Percentiles rank a stretch among this genome's conserved stretches.
Conservation (phyloP, 2,329 filamentous ascomycete species). For the Ophiognomonia clavigignenti-juglandacearum region DNA sequence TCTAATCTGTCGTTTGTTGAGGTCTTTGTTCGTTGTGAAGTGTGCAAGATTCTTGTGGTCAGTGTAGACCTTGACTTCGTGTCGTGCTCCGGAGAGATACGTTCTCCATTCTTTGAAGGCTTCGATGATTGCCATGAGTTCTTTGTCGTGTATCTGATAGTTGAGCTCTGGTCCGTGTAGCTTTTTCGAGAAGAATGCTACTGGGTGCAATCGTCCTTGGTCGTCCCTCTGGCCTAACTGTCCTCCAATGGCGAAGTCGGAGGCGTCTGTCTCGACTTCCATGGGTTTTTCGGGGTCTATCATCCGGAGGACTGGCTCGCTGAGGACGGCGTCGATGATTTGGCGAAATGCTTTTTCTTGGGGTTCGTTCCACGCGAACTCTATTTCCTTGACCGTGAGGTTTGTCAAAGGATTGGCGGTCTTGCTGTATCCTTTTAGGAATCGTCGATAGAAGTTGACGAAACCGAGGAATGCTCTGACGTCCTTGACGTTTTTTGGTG, state of each 20-base stretch:
- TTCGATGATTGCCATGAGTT: constrained; percentile 21
- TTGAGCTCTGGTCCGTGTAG: constrained; percentile 19
- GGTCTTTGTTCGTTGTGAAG: constrained; percentile 22
- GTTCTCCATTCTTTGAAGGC: constrained; percentile 23
- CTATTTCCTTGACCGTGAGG: constrained; percentile 16
- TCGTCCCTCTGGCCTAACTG: constrained; percentile 17
- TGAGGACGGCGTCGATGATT: constrained; percentile 18
- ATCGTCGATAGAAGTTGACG: constrained; percentile 27
- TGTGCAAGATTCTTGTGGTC: constrained; percentile 25
- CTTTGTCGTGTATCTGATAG: constrained; percentile 23
- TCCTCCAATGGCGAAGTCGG: constrained; percentile 14
- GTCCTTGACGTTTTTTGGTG: no score
- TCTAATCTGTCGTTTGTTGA: constrained; percentile 22
- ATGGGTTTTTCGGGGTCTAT: constrained; percentile 16
- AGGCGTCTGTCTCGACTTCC: constrained; percentile 20
- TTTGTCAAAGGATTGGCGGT: constrained; percentile 20
- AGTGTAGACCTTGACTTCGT: constrained; percentile 15
- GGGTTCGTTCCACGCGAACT: constrained; percentile 10
- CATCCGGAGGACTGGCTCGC: constrained; percentile 14
- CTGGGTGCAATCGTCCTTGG: constrained; percentile 5
- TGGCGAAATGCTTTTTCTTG: constrained; percentile 17
- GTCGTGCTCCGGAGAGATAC: constrained; percentile 18
- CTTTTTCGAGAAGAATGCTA: constrained; percentile 17
- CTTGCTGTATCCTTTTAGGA: constrained; percentile 23
- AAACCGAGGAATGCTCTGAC: constrained; percentile 19